These are phyloP conservation scores for Rhizopus microsporus DNA, from an alignment of 371 early-diverging fungal species.

Conservation along the genomic window DNA sequence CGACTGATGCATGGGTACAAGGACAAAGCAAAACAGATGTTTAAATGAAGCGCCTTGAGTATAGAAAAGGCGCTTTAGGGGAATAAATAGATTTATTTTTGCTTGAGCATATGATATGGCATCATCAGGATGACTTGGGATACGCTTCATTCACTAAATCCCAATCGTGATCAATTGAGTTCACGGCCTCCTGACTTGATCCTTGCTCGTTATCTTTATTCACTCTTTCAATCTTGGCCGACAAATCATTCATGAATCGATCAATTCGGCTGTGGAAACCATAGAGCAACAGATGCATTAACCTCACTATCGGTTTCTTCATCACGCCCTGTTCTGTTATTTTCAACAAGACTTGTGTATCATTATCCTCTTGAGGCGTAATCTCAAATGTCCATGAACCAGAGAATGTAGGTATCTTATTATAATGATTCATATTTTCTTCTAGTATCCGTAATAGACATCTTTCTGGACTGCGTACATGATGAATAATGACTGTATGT, in stretches of 20 bases:
- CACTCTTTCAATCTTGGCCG: constrained; percentile 4
- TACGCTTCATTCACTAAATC: constrained; percentile 1
- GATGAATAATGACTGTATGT: constrained; percentile 34
- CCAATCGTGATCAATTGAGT: constrained; percentile 1
- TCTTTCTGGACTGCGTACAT: constrained; percentile 24
- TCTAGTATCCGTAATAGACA: constrained; percentile 37
- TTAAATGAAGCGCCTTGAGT: too few relatives aligned
- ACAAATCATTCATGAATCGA: constrained; percentile 42
- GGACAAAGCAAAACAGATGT: too few relatives aligned
- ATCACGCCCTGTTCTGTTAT: constrained; percentile 51
- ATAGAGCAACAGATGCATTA: constrained; percentile 38
- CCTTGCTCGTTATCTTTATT: constrained; percentile 13
- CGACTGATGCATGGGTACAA: too few relatives aligned
- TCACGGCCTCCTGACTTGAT: not conserved
- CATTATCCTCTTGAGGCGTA: constrained; percentile 18
- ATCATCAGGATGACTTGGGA: not conserved
- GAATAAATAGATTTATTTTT: too few relatives aligned
- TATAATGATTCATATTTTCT: constrained; percentile 17
- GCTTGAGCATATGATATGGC: too few relatives aligned
- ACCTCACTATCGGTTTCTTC: constrained; percentile 41
- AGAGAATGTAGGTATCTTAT: constrained; percentile 27
- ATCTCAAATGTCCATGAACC: constrained; percentile 39
- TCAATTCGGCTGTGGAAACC: constrained; percentile 47
- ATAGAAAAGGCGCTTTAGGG: too few relatives aligned
- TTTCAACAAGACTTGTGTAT: constrained; percentile 23